phyloP scores from a whole-genome alignment of 2,329 filamentous ascomycete species.

The Venturia carpophila region DNA sequence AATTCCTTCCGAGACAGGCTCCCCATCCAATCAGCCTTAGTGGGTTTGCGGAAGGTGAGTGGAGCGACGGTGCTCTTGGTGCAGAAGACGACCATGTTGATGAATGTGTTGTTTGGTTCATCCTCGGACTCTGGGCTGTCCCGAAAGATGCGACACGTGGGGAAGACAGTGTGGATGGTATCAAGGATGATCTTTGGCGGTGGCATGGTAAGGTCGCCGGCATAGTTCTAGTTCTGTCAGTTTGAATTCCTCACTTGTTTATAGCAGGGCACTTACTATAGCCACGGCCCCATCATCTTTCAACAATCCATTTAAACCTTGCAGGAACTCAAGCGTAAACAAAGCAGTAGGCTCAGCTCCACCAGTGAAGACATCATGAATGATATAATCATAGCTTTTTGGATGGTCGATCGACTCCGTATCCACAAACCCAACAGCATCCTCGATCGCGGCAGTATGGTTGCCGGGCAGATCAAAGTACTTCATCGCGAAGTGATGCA shows the following conservation, averaged over 20 bases:
- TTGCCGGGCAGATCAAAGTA: conserved; percentile 76
- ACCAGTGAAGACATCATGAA: conserved; percentile 97
- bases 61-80: conserved; percentile 49
- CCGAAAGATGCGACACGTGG: conserved; percentile 84
- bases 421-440: conserved; percentile 65
- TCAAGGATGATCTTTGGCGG: conserved; percentile 70
- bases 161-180: conserved; percentile 76
- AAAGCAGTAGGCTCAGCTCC: conserved; percentile 83
- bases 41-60: conserved; percentile 60
- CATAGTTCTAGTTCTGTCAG: conserved; percentile 65
- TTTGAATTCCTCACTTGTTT: neutral
- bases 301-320: conserved; percentile 61
- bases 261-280: conserved; percentile 53
- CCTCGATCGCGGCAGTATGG: conserved; percentile 70
- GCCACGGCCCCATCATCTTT: conserved; percentile 75
- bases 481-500: conserved; percentile 71
- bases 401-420: conserved; percentile 40
- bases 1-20: conserved; percentile 64
- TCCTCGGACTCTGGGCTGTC: conserved; percentile 48
- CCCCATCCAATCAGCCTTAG: conserved; percentile 58
- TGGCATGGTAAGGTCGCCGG: conserved; percentile 73
- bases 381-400: conserved; percentile 72
- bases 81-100: conserved; percentile 96
- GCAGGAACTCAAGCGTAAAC: conserved; percentile 80
- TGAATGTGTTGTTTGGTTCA: conserved; percentile 59